Percentiles rank a stretch among this genome's conserved stretches.
phyloP scores from a whole-genome alignment of 441 rosid genomes.

The Sinapis alba region DNA sequence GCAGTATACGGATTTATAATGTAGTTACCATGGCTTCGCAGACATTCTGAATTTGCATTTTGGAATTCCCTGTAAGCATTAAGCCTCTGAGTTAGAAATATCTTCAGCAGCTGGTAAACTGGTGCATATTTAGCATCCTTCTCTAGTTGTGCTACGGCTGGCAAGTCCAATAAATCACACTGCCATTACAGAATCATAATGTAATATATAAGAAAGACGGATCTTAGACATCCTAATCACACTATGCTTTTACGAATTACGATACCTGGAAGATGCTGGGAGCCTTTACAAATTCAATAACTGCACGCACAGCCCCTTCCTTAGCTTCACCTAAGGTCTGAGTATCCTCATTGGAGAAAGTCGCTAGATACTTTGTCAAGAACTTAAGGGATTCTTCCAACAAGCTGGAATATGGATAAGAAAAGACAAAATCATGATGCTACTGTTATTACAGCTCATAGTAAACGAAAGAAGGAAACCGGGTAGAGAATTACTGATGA shows the following conservation, averaged over 20 bases:
- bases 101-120: background rate
- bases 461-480: background rate
- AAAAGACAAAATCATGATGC: background rate
- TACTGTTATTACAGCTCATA: background rate
- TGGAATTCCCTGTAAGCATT: background rate
- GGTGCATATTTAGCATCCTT: background rate
- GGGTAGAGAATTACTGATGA: background rate
- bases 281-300: background rate
- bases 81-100: background rate
- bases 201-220: background rate
- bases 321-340: background rate
- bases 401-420: background rate
- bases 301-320: background rate
- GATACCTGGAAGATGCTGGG: background rate
- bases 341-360: background rate
- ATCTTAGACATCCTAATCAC: background rate
- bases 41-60: background rate
- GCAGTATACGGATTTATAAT: background rate
- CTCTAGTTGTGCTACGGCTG: slow-evolving; percentile 1
- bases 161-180: slow-evolving; percentile 1
- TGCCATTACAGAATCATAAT: background rate
- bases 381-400: background rate
- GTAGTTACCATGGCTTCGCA: background rate
- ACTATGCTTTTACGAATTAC: background rate
- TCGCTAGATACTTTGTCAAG: background rate